phyloP scores from a whole-genome alignment of 805 yeast species.

The Yamadazyma akitaensis region DNA sequence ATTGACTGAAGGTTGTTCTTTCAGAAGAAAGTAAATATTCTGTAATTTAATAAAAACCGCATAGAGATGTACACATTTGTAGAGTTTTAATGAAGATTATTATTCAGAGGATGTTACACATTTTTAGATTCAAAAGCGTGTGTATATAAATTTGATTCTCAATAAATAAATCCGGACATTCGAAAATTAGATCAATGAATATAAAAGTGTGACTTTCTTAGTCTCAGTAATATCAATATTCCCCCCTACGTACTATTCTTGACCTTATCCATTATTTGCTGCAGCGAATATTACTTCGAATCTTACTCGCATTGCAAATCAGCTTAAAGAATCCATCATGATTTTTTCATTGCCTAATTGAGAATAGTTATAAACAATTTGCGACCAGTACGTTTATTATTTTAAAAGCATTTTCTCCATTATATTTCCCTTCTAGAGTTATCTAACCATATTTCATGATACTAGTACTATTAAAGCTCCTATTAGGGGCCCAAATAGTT shows the following conservation, averaged over 20 bases:
- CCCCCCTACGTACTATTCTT: too few species aligned
- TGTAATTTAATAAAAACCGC: constrained; percentile 15
- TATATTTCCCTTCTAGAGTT: background rate
- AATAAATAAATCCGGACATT: too few species aligned
- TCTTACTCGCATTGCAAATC: background rate
- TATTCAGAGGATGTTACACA: too few species aligned
- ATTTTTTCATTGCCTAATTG: background rate
- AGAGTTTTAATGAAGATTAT: too few species aligned
- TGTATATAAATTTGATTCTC: too few species aligned
- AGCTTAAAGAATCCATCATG: background rate
- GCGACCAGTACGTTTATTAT: background rate
- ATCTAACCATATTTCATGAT: background rate
- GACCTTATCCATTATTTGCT: too few species aligned
- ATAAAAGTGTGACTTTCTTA: too few species aligned
- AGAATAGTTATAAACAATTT: constrained; percentile 6
- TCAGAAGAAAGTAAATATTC: constrained; percentile 88
- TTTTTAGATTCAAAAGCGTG: too few species aligned
- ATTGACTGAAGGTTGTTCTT: constrained; percentile 98
- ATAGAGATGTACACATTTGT: constrained; percentile 3
- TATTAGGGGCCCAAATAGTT: constrained; percentile 1
- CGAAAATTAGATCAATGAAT: too few species aligned
- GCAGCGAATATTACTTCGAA: too few species aligned
- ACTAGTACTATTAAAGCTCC: background rate
- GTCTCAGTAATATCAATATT: too few species aligned
- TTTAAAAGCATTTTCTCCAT: background rate